These are phyloP conservation scores for Botryotinia narcissicola DNA, from an alignment of 2,329 filamentous ascomycete genomes.

Conservation along the genomic window DNA sequence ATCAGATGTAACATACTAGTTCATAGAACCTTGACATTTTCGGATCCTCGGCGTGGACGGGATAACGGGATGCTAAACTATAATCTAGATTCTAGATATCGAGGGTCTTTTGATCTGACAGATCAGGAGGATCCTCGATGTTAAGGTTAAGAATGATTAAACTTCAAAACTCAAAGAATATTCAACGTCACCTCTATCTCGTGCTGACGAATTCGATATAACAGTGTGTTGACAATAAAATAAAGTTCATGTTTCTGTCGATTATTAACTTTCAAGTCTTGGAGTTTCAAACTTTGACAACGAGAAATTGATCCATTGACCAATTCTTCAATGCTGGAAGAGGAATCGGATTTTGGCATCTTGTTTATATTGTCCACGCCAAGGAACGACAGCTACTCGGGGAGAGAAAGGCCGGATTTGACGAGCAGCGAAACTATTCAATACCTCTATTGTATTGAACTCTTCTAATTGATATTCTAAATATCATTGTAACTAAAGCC, in stretches of 20 bases:
- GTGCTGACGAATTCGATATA: not conserved
- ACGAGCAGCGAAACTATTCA: not conserved
- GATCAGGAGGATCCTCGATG: not conserved
- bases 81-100: not conserved
- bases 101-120: not conserved
- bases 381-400: not conserved
- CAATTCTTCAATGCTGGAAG: not conserved
- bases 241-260: not conserved
- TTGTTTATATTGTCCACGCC: not conserved
- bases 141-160: not conserved
- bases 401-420: too few species aligned
- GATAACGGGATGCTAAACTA: not conserved
- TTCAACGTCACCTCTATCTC: too few species aligned
- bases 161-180: not conserved
- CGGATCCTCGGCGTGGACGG: too few species aligned
- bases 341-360: not conserved
- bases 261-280: not conserved
- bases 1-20: not conserved
- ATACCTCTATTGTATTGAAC: not conserved
- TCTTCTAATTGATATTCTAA: too few species aligned
- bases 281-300: not conserved
- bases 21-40: not conserved
- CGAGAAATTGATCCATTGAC: not conserved
- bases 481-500: too few species aligned
- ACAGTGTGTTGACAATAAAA: accelerated